phyloP scores from a whole-genome alignment of 2,329 filamentous ascomycete genomes.

The Nothophoma quercina region DNA sequence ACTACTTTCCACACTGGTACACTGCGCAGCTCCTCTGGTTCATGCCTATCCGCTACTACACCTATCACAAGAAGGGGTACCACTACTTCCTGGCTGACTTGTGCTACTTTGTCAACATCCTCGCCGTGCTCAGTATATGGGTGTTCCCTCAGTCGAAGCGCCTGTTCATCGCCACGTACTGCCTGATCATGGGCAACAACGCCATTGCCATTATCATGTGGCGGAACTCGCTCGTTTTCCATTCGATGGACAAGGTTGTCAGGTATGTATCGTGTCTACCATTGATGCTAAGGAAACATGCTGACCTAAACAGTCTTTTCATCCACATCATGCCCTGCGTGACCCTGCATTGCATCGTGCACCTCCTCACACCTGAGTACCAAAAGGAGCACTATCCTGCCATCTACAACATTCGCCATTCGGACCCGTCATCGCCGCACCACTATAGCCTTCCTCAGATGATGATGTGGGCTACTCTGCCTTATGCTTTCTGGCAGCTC shows the following conservation, averaged over 20 bases:
- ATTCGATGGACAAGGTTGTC: constrained; percentile 97
- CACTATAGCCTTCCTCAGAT: constrained; percentile 84
- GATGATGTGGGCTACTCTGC: constrained; percentile 92
- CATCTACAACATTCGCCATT: constrained; percentile 79
- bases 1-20: constrained; percentile 94
- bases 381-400: constrained; percentile 81
- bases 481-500: constrained; percentile 92
- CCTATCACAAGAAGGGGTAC: constrained; percentile 89
- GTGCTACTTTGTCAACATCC: constrained; percentile 96
- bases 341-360: constrained; percentile 89
- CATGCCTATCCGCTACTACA: constrained; percentile 94
- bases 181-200: constrained; percentile 94
- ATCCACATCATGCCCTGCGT: constrained; percentile 99
- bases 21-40: constrained; percentile 87
- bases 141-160: constrained; percentile 88
- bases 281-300: not conserved
- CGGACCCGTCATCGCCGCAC: constrained; percentile 72
- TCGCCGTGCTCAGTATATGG: constrained; percentile 85
- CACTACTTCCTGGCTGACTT: constrained; percentile 93
- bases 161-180: constrained; percentile 90
- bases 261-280: constrained; percentile 58
- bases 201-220: constrained; percentile 98
- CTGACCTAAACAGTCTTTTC: constrained; percentile 70
- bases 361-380: constrained; percentile 72
- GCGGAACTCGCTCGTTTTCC: constrained; percentile 97